Base-by-base conservation (phyloP, 2,329 filamentous ascomycete species). In the Aspergillus costaricaensis region DNA sequence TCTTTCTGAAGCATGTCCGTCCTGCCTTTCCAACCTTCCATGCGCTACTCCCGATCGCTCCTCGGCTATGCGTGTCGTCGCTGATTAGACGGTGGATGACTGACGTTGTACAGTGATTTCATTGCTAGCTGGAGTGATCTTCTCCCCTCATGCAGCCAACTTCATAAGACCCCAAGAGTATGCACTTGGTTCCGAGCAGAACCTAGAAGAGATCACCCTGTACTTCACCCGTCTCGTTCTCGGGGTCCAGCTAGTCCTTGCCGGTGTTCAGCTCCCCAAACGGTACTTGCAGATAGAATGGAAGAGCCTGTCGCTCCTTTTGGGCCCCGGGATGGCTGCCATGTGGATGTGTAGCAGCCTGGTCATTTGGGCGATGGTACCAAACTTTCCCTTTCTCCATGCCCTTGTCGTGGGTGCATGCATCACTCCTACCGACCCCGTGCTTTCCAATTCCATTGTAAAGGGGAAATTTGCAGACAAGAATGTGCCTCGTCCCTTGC, bases 391-490 rank as follows among this genome's bases (percentile, higher is more conserved):
- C 30, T 91, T 95, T 65, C 81, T 96, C 2, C 89, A 95, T 66
- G 90, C 93, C 0, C 81, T 96, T 10, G 90, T 88, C 15, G 81
- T 96, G 10, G 92, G 88, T 1, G 90, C 92, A 0, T 96, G 92
- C 70, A 87, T 97, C n/a, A 95, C 93, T 2, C 93, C 92, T 0
- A 96, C 93, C 0, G 93, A 97, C 69, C 93, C 93, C 0, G 87
- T 96, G 1, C 76, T 96, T 39, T 94, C 90, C 15, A 94, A 95
- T 65, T 90, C 90, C 2, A 96, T 96, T 59, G 91, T 96, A 49
- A 96, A 96, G 79, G 92, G 92, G 32, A 93, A 91, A 68, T 97
- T 96, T 72, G 93, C 93, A 1, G 92, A 96, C 70, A 89, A 92
- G 69, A 95, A 96, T 72, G 88, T 96, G 17, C 92, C 93, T 0